Conservation (phyloP, 139 green algal species). For the Ettlia oleoabundans region DNA sequence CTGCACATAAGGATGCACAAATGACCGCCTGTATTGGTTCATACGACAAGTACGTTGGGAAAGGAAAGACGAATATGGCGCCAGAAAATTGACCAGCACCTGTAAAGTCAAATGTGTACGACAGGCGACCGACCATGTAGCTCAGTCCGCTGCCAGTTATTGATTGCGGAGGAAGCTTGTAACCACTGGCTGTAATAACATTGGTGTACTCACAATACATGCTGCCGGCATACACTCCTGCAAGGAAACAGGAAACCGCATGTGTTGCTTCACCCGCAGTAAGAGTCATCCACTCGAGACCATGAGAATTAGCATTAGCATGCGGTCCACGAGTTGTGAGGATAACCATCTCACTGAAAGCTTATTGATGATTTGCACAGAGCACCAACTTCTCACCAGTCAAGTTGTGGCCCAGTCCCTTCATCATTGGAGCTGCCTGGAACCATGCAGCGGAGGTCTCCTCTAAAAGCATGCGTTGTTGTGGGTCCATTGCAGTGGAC, state of each 20-base stretch:
- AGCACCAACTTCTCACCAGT: too few relatives aligned
- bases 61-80: too few relatives aligned
- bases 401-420: neutral
- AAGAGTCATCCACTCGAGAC: too few relatives aligned
- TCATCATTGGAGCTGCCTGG: neutral
- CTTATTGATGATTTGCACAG: too few relatives aligned
- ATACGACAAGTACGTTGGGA: too few relatives aligned
- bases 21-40: too few relatives aligned
- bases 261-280: neutral
- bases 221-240: constrained; percentile 58
- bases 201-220: constrained; percentile 62
- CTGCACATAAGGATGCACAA: constrained; percentile 10
- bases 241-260: neutral
- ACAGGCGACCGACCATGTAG: constrained; percentile 60
- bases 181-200: neutral
- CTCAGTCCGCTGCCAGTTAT: constrained; percentile 47
- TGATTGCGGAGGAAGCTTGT: constrained; percentile 24
- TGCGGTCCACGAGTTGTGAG: too few relatives aligned
- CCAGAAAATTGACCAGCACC: constrained; percentile 27
- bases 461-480: constrained; percentile 76
- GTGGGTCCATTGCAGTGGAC: constrained; percentile 69
- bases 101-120: constrained; percentile 62
- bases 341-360: too few relatives aligned
- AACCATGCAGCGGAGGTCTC: neutral
- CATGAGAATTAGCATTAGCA: too few relatives aligned